Percentiles rank a stretch among this genome's conserved stretches.
Evolutionary conservation across 2,329 filamentous ascomycete genomes (phyloP).

Genomic region (Epicoccum nigrum): DNA sequence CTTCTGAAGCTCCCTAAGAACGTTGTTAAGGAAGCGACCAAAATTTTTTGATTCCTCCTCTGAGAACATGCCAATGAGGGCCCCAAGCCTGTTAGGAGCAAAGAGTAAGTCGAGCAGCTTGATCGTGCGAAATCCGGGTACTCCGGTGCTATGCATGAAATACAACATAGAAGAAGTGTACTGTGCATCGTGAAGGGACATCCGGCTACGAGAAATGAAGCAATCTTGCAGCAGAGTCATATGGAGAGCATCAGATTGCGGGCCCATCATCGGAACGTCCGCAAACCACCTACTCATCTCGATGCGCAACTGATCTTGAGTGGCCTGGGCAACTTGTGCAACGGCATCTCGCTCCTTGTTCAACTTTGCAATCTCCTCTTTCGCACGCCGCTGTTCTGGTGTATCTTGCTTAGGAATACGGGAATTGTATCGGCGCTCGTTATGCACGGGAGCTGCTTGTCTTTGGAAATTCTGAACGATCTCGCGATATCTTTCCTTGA

Average conservation of each 20-base stretch:
- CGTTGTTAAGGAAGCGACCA: constrained; percentile 85
- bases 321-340: constrained; percentile 58
- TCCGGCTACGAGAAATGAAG: constrained; percentile 82
- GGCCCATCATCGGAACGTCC: constrained; percentile 63
- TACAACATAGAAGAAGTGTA: constrained; percentile 87
- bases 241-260: constrained; percentile 66
- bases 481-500: constrained; percentile 74
- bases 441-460: constrained; percentile 58
- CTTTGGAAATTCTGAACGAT: constrained; percentile 62
- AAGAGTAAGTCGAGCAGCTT: constrained; percentile 85
- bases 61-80: constrained; percentile 87
- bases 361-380: constrained; percentile 71
- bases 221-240: constrained; percentile 86
- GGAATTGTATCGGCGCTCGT: constrained; percentile 61
- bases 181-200: constrained; percentile 86
- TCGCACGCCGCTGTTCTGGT: constrained; percentile 69
- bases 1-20: constrained; percentile 76
- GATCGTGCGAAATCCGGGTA: constrained; percentile 85
- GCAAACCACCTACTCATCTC: constrained; percentile 83
- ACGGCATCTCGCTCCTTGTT: constrained; percentile 59
- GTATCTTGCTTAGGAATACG: constrained; percentile 57
- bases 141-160: constrained; percentile 82
- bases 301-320: constrained; percentile 67
- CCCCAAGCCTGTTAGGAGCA: constrained; percentile 77
- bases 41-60: constrained; percentile 90